These are phyloP conservation scores for Microcyclospora pomicola DNA, from an alignment of 2,329 filamentous ascomycete genomes.

Conservation along the genomic window DNA sequence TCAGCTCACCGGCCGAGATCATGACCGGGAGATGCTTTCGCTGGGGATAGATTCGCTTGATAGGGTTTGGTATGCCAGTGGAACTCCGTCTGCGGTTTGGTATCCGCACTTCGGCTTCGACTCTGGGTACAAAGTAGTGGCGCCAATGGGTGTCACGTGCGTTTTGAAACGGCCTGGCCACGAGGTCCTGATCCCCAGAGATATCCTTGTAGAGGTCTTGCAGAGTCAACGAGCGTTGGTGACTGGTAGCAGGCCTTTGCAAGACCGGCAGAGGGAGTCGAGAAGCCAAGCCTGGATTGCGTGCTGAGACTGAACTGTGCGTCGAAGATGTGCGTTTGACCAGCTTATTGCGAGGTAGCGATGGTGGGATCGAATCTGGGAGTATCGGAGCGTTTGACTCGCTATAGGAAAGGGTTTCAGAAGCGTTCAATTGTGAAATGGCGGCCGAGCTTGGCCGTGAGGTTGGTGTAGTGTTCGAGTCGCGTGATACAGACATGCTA, in stretches of 20 bases:
- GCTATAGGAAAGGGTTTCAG: slow-evolving; percentile 31
- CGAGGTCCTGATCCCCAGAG: too few relatives aligned
- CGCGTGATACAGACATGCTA: slow-evolving; percentile 19
- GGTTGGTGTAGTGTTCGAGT: slow-evolving; percentile 39
- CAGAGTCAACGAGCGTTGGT: slow-evolving; percentile 59
- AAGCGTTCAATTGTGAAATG: slow-evolving; percentile 49
- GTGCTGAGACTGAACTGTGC: slow-evolving; percentile 32
- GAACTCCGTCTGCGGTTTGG: slow-evolving; percentile 14
- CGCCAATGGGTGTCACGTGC: slow-evolving; percentile 18
- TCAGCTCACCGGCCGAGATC: slow-evolving; percentile 17
- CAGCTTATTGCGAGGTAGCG: slow-evolving; percentile 55
- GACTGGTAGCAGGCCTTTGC: slow-evolving; percentile 62
- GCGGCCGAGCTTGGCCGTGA: slow-evolving; percentile 53
- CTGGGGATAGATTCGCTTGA: slow-evolving; percentile 23
- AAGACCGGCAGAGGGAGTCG: slow-evolving; percentile 53
- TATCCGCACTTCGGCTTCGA: slow-evolving; percentile 9
- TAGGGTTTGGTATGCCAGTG: slow-evolving; percentile 24
- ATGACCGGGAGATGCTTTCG: slow-evolving; percentile 22
- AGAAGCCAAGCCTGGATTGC: slow-evolving; percentile 37
- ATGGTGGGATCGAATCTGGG: slow-evolving; percentile 23
- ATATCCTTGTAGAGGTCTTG: slow-evolving; percentile 25
- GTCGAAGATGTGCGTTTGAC: slow-evolving; percentile 57
- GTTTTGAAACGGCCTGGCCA: slow-evolving; percentile 1
- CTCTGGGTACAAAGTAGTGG: slow-evolving; percentile 22
- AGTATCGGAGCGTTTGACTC: slow-evolving; percentile 52